Evolutionary conservation across 1,284 basidiomycete species (phyloP), one percentile per base, ranked within the genome.

Genomic region (Quambalaria eucalypti): DNA sequence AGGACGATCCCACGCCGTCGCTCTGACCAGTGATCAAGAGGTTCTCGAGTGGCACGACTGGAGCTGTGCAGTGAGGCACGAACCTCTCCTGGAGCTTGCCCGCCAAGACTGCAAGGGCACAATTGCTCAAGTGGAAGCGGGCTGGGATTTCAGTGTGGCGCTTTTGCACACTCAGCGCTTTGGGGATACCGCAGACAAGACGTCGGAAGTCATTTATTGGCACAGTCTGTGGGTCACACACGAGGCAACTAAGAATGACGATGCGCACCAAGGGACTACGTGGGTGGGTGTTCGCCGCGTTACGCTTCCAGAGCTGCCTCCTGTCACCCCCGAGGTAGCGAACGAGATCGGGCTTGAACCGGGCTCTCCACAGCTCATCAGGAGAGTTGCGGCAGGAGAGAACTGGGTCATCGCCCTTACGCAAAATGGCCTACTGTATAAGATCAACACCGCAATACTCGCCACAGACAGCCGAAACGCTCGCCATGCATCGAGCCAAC

Each of bases 1-100:
- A 68, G 87, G 87, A 48, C 80, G 87, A 55, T 71, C 85, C 31
- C 86, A 88, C 70, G 81, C 83, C 4, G 80, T 82, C n/a, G 80
- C 82, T 28, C 77, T 89, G 3, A 54, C 61, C 10, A 3, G 49
- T 8, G 50, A 61, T 10, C 44, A 50, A 4, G 40, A 55, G 16
- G n/a, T 68, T 2, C 44, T 68, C 2, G 66, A 68, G 33, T 68
- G 64, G 66, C 46, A 51, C 28, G 48, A 59, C 4, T 68, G 63
- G 63, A 61, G 55, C 26, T 46, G 46, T 5, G 31, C 63, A 2
- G 52, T 48, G 29, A 48, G 59, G 25, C 51, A 50, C 48, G 49
- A 60, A 28, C 38, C 25, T 10, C 38, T 65, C 0, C 54, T 33
- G 16, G 3, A 38, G 29, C 25, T 16, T 14, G 21, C 19, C 28